Conservation (phyloP, 2,329 filamentous ascomycete species). For the Akanthomyces muscarius region DNA sequence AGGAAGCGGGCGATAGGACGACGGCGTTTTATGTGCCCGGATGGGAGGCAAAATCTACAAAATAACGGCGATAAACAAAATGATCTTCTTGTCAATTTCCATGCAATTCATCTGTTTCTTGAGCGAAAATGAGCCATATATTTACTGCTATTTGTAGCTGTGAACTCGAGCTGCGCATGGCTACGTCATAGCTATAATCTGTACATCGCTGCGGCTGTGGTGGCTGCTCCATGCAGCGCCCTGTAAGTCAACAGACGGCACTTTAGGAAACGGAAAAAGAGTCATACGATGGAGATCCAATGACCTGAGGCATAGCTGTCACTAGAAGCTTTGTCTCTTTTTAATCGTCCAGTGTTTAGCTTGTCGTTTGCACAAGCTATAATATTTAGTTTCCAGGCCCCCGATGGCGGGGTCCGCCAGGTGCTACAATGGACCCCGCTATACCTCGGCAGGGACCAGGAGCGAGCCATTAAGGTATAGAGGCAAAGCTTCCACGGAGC, state of each 20-base stretch:
- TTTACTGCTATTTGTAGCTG: too few species aligned
- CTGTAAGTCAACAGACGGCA: too few species aligned
- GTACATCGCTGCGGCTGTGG: too few species aligned
- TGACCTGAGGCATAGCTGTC: too few species aligned
- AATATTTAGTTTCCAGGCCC: background rate
- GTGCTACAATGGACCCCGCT: background rate
- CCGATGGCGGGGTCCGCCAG: background rate
- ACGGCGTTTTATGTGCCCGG: constrained; percentile 10
- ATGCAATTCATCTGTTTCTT: too few species aligned
- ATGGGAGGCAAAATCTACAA: background rate
- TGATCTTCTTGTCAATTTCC: background rate
- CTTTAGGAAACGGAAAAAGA: too few species aligned
- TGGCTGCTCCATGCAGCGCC: too few species aligned
- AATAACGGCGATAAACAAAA: background rate
- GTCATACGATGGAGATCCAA: too few species aligned
- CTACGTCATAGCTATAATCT: too few species aligned
- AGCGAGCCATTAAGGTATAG: background rate
- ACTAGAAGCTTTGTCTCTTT: too few species aligned
- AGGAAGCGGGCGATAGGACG: background rate
- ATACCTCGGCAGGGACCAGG: constrained; percentile 4
- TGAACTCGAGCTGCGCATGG: too few species aligned
- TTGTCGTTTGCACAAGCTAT: background rate
- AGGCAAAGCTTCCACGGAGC: background rate
- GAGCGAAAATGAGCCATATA: too few species aligned
- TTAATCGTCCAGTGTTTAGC: background rate